Conservation (phyloP, 2,329 filamentous ascomycete species). For the Xylariaceae sp. region DNA sequence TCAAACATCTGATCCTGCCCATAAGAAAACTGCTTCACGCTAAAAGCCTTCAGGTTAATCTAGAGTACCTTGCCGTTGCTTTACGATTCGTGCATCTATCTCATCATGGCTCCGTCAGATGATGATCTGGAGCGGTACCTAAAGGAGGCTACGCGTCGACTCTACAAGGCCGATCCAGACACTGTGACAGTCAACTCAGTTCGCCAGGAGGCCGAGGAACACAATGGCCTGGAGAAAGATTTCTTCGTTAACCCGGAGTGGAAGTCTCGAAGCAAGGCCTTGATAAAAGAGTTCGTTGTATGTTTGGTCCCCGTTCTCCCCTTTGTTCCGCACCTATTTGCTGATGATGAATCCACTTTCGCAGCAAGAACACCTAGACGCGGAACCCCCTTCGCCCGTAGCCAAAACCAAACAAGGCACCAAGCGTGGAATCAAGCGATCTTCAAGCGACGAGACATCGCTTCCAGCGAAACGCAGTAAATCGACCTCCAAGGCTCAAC, state of each 20-base stretch:
- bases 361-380: conserved; percentile 16
- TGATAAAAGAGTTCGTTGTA: conserved; percentile 54
- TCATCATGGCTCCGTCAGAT: conserved; percentile 37
- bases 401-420: conserved; percentile 16
- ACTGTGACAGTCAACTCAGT: conserved; percentile 52
- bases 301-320: conserved; percentile 30
- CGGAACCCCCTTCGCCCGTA: conserved; percentile 17
- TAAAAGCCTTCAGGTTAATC: too few relatives aligned
- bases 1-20: too few relatives aligned
- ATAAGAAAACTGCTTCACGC: too few relatives aligned
- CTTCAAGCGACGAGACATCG: conserved; percentile 31
- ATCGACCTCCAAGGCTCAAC: conserved; percentile 19
- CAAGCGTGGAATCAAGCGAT: conserved; percentile 29
- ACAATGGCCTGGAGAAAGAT: conserved; percentile 42
- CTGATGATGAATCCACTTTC: too few relatives aligned
- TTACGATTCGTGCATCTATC: background rate
- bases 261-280: conserved; percentile 53
- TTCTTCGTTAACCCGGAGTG: conserved; percentile 47
- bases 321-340: too few relatives aligned
- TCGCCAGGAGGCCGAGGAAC: conserved; percentile 46
- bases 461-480: conserved; percentile 38
- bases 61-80: too few relatives aligned
- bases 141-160: conserved; percentile 39
- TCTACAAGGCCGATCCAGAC: conserved; percentile 40
- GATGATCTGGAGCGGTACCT: conserved; percentile 42